Evolutionary conservation across 345 rosid species (phyloP).

Genomic region (Eutrema yunnanense): DNA sequence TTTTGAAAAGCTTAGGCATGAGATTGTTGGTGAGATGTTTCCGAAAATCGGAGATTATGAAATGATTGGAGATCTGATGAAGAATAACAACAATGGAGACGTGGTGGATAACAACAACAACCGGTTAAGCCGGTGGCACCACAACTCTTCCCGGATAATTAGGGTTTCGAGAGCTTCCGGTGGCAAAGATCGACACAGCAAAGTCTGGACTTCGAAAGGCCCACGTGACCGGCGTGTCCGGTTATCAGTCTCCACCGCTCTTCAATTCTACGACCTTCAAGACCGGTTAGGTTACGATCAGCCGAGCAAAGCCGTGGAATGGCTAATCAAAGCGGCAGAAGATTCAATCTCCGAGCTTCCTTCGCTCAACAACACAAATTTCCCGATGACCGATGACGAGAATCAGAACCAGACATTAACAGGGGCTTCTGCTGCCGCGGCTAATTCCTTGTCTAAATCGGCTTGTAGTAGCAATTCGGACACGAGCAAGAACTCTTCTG

Average conservation of each 20-base stretch:
- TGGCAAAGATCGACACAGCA: constrained; percentile 98
- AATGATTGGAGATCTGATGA: constrained; percentile 44
- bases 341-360: constrained; percentile 89
- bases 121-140: constrained; percentile 55
- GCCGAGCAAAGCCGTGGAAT: constrained; percentile 96
- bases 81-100: constrained; percentile 32
- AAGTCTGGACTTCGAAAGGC: constrained; percentile 92
- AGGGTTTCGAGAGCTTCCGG: constrained; percentile 98
- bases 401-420: constrained; percentile 47
- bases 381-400: constrained; percentile 65
- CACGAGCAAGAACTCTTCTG: constrained; percentile 83
- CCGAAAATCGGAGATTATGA: constrained; percentile 51
- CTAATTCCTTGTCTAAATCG: constrained; percentile 60
- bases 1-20: constrained; percentile 47
- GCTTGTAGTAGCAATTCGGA: constrained; percentile 95
- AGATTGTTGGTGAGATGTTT: constrained; percentile 56
- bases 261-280: constrained; percentile 90
- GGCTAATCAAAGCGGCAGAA: constrained; percentile 87
- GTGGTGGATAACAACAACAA: constrained; percentile 20
- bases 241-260: constrained; percentile 83
- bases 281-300: constrained; percentile 94
- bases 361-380: constrained; percentile 45
- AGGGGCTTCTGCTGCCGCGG: not conserved
- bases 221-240: constrained; percentile 85
- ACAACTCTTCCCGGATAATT: constrained; percentile 70